A percentile compares a stretch with the other conserved stretches of the same genome.
phyloP scores from a whole-genome alignment of 306 rosid species.

The Arachis stenosperma region DNA sequence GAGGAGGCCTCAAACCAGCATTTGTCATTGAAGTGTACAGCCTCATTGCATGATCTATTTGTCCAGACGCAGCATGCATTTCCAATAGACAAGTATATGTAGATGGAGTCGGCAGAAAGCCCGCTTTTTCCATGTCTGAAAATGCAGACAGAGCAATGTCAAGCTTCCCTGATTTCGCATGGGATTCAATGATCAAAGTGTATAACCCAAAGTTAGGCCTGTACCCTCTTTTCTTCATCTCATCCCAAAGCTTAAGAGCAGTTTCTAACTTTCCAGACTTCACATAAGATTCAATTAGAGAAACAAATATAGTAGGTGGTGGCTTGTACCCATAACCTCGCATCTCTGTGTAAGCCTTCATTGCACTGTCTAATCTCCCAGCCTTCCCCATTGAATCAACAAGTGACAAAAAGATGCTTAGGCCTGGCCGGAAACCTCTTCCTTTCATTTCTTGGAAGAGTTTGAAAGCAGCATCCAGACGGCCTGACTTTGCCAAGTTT shows the following conservation, averaged over 20 bases:
- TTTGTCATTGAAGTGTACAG: constrained; percentile 88
- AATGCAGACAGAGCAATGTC: constrained; percentile 86
- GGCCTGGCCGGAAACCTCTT: constrained; percentile 67
- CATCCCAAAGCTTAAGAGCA: constrained; percentile 87
- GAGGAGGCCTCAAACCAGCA: constrained; percentile 85
- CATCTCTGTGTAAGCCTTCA: constrained; percentile 94
- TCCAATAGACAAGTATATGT: constrained; percentile 89
- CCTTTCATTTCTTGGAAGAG: constrained; percentile 86
- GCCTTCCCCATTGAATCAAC: constrained; percentile 98
- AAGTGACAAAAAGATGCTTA: constrained; percentile 64
- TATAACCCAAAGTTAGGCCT: constrained; percentile 95
- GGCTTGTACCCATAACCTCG: constrained; percentile 73
- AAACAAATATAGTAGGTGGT: constrained; percentile 68
- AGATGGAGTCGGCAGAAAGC: constrained; percentile 93
- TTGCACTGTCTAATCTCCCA: constrained; percentile 80
- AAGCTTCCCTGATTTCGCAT: constrained; percentile 93
- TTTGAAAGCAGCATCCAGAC: constrained; percentile 90
- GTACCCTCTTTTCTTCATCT: constrained; percentile 86
- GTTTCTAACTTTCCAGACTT: constrained; percentile 94
- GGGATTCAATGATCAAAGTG: constrained; percentile 84
- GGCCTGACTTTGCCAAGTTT: constrained; percentile 86
- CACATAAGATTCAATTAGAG: constrained; percentile 85
- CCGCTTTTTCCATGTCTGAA: constrained; percentile 95
- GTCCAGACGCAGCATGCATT: constrained; percentile 92
- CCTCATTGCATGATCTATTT: constrained; percentile 89